Evolutionary conservation across 2,329 filamentous ascomycete species (phyloP), one percentile per base, ranked within the genome.

Genomic region (Zalaria obscura): DNA sequence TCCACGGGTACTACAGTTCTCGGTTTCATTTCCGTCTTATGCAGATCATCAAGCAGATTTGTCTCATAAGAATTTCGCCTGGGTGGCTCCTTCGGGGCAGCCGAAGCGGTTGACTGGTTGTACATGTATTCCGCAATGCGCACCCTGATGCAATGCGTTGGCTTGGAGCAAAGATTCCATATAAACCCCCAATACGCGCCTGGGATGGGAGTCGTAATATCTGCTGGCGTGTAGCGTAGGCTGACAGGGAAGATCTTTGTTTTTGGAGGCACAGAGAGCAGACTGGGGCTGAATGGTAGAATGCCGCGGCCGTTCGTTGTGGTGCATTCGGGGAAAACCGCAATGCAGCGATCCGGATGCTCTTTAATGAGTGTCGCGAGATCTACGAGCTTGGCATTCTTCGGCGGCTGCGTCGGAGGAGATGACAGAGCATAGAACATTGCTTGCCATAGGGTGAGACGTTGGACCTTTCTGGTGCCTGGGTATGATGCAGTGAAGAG

Each of bases 231-330:
- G 60, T 96, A 98, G 40, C 88, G 78, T 47, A 98, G 68, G 59
- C 82, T 93, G 45, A 98, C 73, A 1, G 91, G 88, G 64, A 93
- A 96, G 50, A 98, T 85, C 55, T 80, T 82, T 5, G 79, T 79
- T 41, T 73, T 68, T 4, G 75, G 59, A 0, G 80, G 76, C 0
- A 76, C 75, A 10, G 77, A 73, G 3, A 91, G 67, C 1, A 98
- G 69, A 39, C 78, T 80, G 0, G 83, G 85, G 46, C 82, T 85
- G 42, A 94, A 76, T 2, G 86, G 83, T 8, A 98, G 64, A 47
- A 96, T 88, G 4, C 82, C 91, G 50, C 84, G 80, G 47, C 89
- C 89, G 56, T 98, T 98, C 36, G 86, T 94, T 1, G 91, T 93
- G 4, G 83, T 91, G 62, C 83, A 89, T 64, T 98, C 91, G 8